Percentiles rank a stretch among this genome's conserved stretches.
Conservation (phyloP, 2,329 filamentous ascomycete genomes). For the Diaporthe citrichinensis region DNA sequence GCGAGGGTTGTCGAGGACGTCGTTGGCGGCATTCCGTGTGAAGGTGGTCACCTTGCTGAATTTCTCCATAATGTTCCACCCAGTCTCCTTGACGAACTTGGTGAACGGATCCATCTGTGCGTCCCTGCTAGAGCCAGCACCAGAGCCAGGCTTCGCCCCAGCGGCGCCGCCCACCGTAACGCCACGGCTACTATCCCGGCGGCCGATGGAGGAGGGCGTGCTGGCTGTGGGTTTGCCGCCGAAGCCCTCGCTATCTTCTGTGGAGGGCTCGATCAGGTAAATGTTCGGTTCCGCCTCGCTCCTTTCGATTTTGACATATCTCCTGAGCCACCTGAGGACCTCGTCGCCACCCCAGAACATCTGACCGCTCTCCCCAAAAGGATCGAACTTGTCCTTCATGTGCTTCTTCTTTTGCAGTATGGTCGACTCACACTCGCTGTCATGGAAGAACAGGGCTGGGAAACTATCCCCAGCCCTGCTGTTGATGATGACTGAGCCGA, state of each 20-base stretch:
- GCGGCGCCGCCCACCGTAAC: slow-evolving; percentile 52
- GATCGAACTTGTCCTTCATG: slow-evolving; percentile 88
- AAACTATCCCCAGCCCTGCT: slow-evolving; percentile 92
- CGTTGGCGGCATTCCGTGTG: slow-evolving; percentile 90
- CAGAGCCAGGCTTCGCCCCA: slow-evolving; percentile 48
- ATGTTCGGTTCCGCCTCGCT: slow-evolving; percentile 90
- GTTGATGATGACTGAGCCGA: slow-evolving; percentile 95
- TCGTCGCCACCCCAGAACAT: slow-evolving; percentile 99
- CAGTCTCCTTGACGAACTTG: slow-evolving; percentile 93
- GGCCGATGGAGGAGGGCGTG: slow-evolving; percentile 58
- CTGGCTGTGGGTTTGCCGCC: slow-evolving; percentile 71
- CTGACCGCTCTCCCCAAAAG: slow-evolving; percentile 85
- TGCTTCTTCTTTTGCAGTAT: slow-evolving; percentile 93
- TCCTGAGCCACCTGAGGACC: slow-evolving; percentile 89
- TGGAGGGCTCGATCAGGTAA: slow-evolving; percentile 89
- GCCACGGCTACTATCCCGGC: slow-evolving; percentile 53
- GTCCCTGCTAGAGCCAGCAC: slow-evolving; percentile 65
- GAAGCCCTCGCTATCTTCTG: slow-evolving; percentile 88
- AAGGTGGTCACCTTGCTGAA: slow-evolving; percentile 98
- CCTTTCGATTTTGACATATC: slow-evolving; percentile 86
- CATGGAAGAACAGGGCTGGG: slow-evolving; percentile 96
- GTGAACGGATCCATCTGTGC: slow-evolving; percentile 92
- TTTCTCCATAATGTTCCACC: slow-evolving; percentile 97
- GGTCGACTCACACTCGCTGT: slow-evolving; percentile 95
- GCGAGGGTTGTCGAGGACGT: slow-evolving; percentile 91